Evolutionary conservation across 148 eudicot genomes (phyloP), one percentile per base, ranked within the genome.

Genomic region (Pharnaceum exiguum): DNA sequence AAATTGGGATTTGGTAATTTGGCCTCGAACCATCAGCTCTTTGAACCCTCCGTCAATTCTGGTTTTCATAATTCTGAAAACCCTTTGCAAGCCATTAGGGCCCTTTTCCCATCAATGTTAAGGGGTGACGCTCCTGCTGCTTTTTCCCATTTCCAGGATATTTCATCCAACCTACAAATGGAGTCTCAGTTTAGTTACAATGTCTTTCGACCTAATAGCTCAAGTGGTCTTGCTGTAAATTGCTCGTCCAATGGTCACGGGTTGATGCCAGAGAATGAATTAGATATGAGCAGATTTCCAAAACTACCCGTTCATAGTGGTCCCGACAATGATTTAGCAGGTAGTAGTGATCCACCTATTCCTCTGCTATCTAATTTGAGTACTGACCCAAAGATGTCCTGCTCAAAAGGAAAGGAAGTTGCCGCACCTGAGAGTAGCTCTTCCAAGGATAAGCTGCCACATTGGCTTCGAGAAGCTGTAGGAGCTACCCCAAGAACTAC

Each of bases 401-500:
- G 69, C 10, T 54, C 32, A 8, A 81, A 81, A 59, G 87, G 85
- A 21, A 85, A 88, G 68, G 82, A 75, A 59, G 71, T 38, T 36
- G 81, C n/a, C n/a, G n/a, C 65, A 37, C 47, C 56, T 7, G 83
- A 68, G 51, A 54, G 64, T 69, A 71, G 70, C 68, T 74, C 82
- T 37, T 51, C 68, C 4, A 79, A 83, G 51, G 77, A 73, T 36
- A 82, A 75, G 53, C 80, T 93, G 46, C 99, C 99, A 25, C 99
- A 93, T 78, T 93, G 99, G 99, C 99, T 93, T 60, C 76, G 91
- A 39, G 89, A 86, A 76, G 99, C 91, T 45, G 96, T 93, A 36
- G 77, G 65, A 64, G 76, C 64, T 50, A 82, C 89, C 23, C 46
- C 68, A 10, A 71, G 54, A 65, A 55, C 72, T n/a, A 67, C 53